These are phyloP conservation scores for Cytospora leucostoma DNA, from an alignment of 2,329 filamentous ascomycete species.

Conservation along the genomic window DNA sequence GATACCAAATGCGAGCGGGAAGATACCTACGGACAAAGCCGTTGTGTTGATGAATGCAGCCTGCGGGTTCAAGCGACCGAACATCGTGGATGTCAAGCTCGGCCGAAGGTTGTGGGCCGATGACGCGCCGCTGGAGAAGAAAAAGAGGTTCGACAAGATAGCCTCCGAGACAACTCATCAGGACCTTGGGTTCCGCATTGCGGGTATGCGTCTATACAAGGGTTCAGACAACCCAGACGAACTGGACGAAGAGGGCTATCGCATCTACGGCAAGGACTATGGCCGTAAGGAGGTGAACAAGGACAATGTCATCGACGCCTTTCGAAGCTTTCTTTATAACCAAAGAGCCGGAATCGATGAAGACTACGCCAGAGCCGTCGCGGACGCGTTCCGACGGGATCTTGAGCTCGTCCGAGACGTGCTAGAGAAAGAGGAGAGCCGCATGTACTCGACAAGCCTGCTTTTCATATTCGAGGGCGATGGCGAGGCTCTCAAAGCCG, in stretches of 20 bases:
- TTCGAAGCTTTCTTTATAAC: slow-evolving; percentile 62
- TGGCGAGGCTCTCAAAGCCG: slow-evolving; percentile 53
- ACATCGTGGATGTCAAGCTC: slow-evolving; percentile 92
- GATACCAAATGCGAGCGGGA: slow-evolving; percentile 53
- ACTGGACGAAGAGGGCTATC: slow-evolving; percentile 57
- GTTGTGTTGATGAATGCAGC: slow-evolving; percentile 86
- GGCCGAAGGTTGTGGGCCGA: slow-evolving; percentile 86
- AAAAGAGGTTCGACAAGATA: slow-evolving; percentile 61
- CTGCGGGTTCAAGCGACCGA: slow-evolving; percentile 77
- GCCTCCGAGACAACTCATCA: slow-evolving; percentile 60
- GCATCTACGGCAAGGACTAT: slow-evolving; percentile 64
- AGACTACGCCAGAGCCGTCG: slow-evolving; percentile 58
- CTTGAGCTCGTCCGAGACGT: slow-evolving; percentile 55
- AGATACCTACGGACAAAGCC: slow-evolving; percentile 75
- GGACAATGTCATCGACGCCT: slow-evolving; percentile 55
- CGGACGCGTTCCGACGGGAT: slow-evolving; percentile 55
- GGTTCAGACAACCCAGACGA: slow-evolving; percentile 54
- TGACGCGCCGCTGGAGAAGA: slow-evolving; percentile 61
- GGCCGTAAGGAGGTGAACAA: slow-evolving; percentile 55
- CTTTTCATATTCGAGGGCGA: slow-evolving; percentile 68
- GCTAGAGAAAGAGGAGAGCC: slow-evolving; percentile 57
- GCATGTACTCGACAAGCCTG: slow-evolving; percentile 65
- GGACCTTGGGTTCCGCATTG: slow-evolving; percentile 62
- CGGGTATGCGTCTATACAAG: slow-evolving; percentile 65
- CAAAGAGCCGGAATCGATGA: slow-evolving; percentile 58